Evolutionary conservation across 805 yeast species (phyloP), one percentile per base, ranked within the genome.

Genomic region (Cyberlindnera xishuangbannaensis): DNA sequence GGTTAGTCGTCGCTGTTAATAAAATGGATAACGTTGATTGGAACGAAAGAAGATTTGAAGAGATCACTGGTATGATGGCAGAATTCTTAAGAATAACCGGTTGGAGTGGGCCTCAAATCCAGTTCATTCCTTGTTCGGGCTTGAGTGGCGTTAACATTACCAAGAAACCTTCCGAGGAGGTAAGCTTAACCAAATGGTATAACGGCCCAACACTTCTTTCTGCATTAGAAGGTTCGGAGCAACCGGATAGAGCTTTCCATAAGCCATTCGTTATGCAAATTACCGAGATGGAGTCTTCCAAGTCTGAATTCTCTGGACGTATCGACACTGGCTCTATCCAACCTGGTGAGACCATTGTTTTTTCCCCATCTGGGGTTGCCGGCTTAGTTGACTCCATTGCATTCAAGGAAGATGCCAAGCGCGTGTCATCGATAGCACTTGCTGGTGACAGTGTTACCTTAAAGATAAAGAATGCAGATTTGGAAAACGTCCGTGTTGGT

Each of bases 11-110:
- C 68, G 94, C 92, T 57, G 76, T 83, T 71, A 83, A 83, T 87
- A 83, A 83, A 84, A 84, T 83, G 95, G 95, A 83, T 76, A 78
- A 92, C 64, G 86, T 79, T 62, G 80, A 83, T 64, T 83, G 94
- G 94, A 72, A 76, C 53, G 76, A 83, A 73, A 62, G 70, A 55
- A 80, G 95, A 71, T 84, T 69, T 72, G 76, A 77, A 54, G 87
- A 81, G 64, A 81, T 80, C 55, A 61, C 67, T 63, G 78, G 77
- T 75, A 86, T 82, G 69, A 73, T 84, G 55, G 61, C 81, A 48
- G 77, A 76, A 71, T 81, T 81, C 75, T 76, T 80, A 74, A 78
- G 77, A 81, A 74, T 80, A 76, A 86, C 78, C 53, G 90, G 90
- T 66, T 81, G 69, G 83, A 76, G 75, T 75, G 81, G 83, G 61